phyloP scores from a whole-genome alignment of 1,139 yeast genomes.

The Nadsonia commutata region DNA sequence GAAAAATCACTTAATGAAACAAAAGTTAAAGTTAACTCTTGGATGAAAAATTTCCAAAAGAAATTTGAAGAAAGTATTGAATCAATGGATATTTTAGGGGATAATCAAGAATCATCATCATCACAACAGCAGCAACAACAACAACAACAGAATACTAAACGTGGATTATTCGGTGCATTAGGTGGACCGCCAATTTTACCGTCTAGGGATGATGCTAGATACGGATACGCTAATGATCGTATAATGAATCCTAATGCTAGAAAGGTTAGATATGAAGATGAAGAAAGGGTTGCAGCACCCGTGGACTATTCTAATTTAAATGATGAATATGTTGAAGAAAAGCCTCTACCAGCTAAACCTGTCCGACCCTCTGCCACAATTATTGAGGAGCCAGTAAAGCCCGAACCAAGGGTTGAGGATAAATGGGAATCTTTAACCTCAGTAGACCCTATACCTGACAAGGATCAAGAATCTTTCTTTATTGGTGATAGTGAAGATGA shows the following conservation, averaged over 20 bases:
- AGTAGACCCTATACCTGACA: background rate
- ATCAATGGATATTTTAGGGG: background rate
- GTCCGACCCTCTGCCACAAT: background rate
- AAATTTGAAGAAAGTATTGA: constrained; percentile 24
- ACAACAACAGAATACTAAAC: background rate
- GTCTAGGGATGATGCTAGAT: background rate
- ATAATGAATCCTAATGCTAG: background rate
- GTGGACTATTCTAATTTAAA: background rate
- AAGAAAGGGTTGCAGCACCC: background rate
- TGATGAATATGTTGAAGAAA: background rate
- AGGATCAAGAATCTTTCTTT: background rate
- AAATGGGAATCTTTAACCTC: background rate
- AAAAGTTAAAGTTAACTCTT: constrained; percentile 55
- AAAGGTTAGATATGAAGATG: background rate
- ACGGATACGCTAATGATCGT: background rate
- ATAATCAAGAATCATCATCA: background rate
- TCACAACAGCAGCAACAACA: background rate
- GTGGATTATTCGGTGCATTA: constrained; percentile 32
- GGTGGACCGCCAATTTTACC: constrained; percentile 13
- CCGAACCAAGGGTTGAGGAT: background rate
- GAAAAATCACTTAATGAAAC: constrained; percentile 77
- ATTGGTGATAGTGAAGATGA: background rate
- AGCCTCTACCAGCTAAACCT: background rate
- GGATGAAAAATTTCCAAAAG: constrained; percentile 65
- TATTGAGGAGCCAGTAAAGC: background rate